Evolutionary conservation across 2,329 filamentous ascomycete genomes (phyloP).

Genomic region (Albophoma yamanashiensis): DNA sequence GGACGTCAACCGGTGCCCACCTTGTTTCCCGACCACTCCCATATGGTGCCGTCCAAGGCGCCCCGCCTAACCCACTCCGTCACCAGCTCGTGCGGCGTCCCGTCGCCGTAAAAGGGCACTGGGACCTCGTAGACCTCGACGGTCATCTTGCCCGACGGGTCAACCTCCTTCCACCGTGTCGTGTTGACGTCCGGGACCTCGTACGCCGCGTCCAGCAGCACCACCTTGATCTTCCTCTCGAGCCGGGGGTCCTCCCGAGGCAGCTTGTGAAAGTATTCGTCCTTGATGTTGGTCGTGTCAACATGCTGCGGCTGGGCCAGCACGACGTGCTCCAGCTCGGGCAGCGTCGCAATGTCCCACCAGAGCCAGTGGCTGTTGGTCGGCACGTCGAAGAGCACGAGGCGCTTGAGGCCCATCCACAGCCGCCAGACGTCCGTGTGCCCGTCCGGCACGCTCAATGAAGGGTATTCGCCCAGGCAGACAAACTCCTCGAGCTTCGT

Average conservation of each 20-base stretch:
- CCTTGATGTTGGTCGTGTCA: slow-evolving; percentile 24
- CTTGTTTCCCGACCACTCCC: slow-evolving; percentile 19
- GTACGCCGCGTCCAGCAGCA: slow-evolving; percentile 19
- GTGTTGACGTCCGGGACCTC: slow-evolving; percentile 13
- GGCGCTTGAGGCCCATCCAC: slow-evolving; percentile 29
- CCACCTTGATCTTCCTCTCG: slow-evolving; percentile 16
- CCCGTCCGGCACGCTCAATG: slow-evolving; percentile 21
- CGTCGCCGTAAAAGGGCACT: slow-evolving; percentile 26
- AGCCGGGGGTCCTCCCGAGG: slow-evolving; percentile 16
- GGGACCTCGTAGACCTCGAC: slow-evolving; percentile 29
- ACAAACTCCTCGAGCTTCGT: slow-evolving; percentile 35
- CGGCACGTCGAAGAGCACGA: slow-evolving; percentile 31
- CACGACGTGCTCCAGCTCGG: slow-evolving; percentile 28
- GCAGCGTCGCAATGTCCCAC: slow-evolving; percentile 24
- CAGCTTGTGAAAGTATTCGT: slow-evolving; percentile 26
- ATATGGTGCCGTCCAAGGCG: slow-evolving; percentile 28
- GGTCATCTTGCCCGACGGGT: slow-evolving; percentile 24
- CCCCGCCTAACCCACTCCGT: slow-evolving; percentile 28
- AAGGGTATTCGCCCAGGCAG: slow-evolving; percentile 34
- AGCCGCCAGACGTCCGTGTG: slow-evolving; percentile 28
- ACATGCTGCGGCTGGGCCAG: slow-evolving; percentile 26
- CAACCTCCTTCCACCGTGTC: slow-evolving; percentile 20
- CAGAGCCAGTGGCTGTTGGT: slow-evolving; percentile 26
- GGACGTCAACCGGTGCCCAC: slow-evolving; percentile 4
- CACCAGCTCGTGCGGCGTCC: slow-evolving; percentile 23